phyloP scores from a whole-genome alignment of 2,329 filamentous ascomycete species.

The Colletotrichum salicis region DNA sequence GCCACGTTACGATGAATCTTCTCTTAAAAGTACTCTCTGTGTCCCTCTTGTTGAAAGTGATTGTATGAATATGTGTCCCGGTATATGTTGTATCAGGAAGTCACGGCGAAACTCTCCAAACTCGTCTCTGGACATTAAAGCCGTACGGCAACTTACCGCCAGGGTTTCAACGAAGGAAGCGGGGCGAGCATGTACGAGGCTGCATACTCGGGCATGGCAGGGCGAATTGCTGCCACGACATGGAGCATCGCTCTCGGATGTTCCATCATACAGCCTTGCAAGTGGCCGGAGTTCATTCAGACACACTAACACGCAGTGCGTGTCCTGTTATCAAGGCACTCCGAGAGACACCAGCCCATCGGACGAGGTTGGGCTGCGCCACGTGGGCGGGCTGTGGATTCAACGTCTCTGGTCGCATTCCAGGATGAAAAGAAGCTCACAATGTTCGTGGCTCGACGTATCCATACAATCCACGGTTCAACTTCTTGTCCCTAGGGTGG shows the following conservation, averaged over 20 bases:
- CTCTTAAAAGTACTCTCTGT: slow-evolving; percentile 14
- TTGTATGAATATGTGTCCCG: not conserved
- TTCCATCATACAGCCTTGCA: slow-evolving; percentile 26
- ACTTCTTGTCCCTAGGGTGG: not conserved
- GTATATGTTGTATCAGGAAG: not conserved
- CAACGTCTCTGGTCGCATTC: not conserved
- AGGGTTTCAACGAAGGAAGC: slow-evolving; percentile 1
- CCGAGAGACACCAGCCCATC: not conserved
- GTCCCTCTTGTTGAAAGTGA: not conserved
- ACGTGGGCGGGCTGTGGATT: slow-evolving; percentile 19
- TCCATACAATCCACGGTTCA: not conserved
- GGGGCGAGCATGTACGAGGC: slow-evolving; percentile 17
- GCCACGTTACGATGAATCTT: slow-evolving; percentile 37
- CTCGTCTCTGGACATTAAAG: too few relatives aligned
- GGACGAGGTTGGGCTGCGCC: slow-evolving; percentile 22
- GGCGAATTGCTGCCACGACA: slow-evolving; percentile 9
- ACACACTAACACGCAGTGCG: not conserved
- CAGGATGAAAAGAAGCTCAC: not conserved
- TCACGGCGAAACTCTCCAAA: not conserved
- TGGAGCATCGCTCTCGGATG: slow-evolving; percentile 6
- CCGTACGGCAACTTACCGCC: not conserved
- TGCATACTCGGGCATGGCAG: slow-evolving; percentile 21
- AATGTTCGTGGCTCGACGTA: not conserved
- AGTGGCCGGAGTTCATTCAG: slow-evolving; percentile 1
- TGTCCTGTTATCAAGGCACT: slow-evolving; percentile 2